Evolutionary conservation across 805 yeast genomes (phyloP).

Genomic region (Kluyveromyces wickerhamii): DNA sequence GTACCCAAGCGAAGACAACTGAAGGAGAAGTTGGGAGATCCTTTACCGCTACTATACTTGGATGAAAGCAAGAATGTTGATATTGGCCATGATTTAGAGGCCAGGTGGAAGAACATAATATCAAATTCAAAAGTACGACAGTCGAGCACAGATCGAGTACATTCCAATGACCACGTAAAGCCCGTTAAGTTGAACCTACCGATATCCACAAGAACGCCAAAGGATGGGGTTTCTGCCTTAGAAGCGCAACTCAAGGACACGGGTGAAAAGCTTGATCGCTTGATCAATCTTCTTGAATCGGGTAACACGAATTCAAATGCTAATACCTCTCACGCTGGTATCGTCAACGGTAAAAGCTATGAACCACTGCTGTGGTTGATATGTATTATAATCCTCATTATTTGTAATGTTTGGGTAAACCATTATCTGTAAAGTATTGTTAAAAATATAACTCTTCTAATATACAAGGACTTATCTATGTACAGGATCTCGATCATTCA

Average conservation of each 20-base stretch:
- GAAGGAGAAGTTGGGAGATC: slow-evolving; percentile 28
- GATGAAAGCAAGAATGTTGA: slow-evolving; percentile 3
- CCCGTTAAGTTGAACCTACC: not conserved
- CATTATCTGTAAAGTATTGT: slow-evolving; percentile 17
- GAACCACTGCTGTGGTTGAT: slow-evolving; percentile 18
- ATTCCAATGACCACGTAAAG: no score
- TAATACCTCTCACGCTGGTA: no score
- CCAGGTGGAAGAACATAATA: slow-evolving; percentile 9
- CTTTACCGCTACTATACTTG: slow-evolving; percentile 34
- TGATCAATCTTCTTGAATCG: slow-evolving; percentile 16
- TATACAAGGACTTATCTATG: not conserved
- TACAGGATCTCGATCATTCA: slow-evolving; percentile 27
- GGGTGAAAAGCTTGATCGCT: slow-evolving; percentile 21
- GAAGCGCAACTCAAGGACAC: slow-evolving; percentile 10
- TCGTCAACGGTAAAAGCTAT: no score
- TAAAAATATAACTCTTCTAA: not conserved
- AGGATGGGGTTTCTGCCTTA: not conserved
- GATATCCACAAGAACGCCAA: not conserved
- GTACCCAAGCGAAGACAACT: slow-evolving; percentile 4
- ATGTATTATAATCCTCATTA: slow-evolving; percentile 25
- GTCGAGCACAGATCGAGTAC: not conserved
- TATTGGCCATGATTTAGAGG: slow-evolving; percentile 3
- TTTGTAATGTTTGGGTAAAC: slow-evolving; percentile 23
- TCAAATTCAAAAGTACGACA: slow-evolving; percentile 6
- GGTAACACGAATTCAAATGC: no score